phyloP scores from a whole-genome alignment of 257 asterid genomes.

The Petrea volubilis region DNA sequence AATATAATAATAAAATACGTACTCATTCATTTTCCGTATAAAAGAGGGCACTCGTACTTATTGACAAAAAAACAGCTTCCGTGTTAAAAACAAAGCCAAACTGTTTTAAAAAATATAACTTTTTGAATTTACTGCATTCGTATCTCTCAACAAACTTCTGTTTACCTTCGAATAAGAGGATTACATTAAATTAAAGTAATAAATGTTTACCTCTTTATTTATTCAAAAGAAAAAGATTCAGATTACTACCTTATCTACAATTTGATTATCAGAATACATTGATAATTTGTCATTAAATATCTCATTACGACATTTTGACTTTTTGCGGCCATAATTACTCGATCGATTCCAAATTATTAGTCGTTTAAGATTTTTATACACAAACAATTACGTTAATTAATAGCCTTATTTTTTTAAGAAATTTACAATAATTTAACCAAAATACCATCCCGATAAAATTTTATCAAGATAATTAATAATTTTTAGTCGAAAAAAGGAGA shows the following conservation, averaged over 20 bases:
- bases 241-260: background rate
- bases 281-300: background rate
- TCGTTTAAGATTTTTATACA: too few relatives aligned
- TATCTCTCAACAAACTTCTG: slow-evolving; percentile 3
- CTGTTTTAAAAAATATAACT: background rate
- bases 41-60: too few relatives aligned
- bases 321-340: too few relatives aligned
- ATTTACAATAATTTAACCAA: too few relatives aligned
- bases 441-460: too few relatives aligned
- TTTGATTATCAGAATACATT: background rate
- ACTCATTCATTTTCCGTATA: too few relatives aligned
- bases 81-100: background rate
- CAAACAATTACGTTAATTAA: too few relatives aligned
- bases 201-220: background rate
- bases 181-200: background rate
- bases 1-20: too few relatives aligned
- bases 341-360: too few relatives aligned
- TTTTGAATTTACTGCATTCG: slow-evolving; percentile 20
- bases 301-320: background rate
- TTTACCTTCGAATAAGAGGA: background rate
- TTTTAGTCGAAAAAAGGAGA: too few relatives aligned
- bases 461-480: too few relatives aligned
- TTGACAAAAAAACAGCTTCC: background rate
- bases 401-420: too few relatives aligned
- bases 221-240: background rate